These are phyloP conservation scores for Saitozyma podzolica DNA, from an alignment of 768 basidiomycete genomes.

Conservation along the genomic window DNA sequence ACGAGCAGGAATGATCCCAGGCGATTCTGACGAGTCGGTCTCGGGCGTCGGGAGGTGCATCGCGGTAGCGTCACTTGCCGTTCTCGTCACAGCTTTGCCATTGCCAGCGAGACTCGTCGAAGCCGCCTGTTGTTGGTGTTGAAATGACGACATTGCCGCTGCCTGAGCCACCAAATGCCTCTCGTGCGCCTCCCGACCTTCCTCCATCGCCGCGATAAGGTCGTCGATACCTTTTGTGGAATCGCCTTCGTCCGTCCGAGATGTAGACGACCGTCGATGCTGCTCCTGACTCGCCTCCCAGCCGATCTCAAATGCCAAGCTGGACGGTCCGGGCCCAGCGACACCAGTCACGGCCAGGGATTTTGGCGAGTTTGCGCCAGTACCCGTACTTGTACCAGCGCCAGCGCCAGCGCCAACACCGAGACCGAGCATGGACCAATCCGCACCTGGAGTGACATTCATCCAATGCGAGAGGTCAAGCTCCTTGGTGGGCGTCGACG, in stretches of 20 bases:
- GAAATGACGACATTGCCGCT: conserved; percentile 10
- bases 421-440: conserved; percentile 13
- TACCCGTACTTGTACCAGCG: not conserved
- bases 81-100: not conserved
- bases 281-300: not conserved
- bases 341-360: not conserved
- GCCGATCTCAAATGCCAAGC: conserved; percentile 2
- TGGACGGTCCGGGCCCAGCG: conserved; percentile 1
- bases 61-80: conserved; percentile 1
- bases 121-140: not conserved
- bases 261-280: conserved; percentile 5
- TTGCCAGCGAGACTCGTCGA: not conserved
- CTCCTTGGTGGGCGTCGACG: conserved; percentile 36
- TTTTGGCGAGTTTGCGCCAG: not conserved
- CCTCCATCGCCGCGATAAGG: conserved; percentile 38
- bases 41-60: conserved; percentile 41
- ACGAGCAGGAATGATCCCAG: not conserved
- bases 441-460: conserved; percentile 37
- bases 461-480: conserved; percentile 36
- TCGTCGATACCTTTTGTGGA: conserved; percentile 30
- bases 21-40: conserved; percentile 23
- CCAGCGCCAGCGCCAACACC: no score
- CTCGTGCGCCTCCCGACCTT: conserved; percentile 27
- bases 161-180: conserved; percentile 5
- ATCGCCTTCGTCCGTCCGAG: conserved; percentile 3